phyloP scores from a whole-genome alignment of 257 asterid species.

The Gentiana dahurica region DNA sequence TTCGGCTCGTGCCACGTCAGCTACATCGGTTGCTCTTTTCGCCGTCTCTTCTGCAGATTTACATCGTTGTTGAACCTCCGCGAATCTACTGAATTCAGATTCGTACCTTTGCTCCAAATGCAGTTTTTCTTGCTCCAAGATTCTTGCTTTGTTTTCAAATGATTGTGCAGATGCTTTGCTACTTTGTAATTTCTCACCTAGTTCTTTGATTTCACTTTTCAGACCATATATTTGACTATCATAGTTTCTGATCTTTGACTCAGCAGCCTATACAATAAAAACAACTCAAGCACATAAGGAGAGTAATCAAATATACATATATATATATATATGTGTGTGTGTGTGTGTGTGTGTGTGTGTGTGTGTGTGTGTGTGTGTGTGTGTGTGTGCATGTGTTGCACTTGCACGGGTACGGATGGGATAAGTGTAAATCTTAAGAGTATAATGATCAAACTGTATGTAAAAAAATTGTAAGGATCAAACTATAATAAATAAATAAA shows the following conservation, averaged over 20 bases:
- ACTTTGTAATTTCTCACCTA: constrained; percentile 50
- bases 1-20: constrained; percentile 88
- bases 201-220: constrained; percentile 49
- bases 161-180: constrained; percentile 50
- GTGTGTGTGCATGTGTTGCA: no score
- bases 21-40: constrained; percentile 74
- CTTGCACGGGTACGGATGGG: no score
- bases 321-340: no score
- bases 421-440: no score
- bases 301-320: no score
- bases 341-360: no score
- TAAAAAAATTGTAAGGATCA: no score
- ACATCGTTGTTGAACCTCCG: constrained; percentile 74
- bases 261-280: constrained; percentile 53
- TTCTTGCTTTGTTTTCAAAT: constrained; percentile 66
- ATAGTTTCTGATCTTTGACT: constrained; percentile 65
- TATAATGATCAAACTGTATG: no score
- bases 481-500: no score
- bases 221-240: constrained; percentile 50
- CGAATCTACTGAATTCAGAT: constrained; percentile 58
- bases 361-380: no score
- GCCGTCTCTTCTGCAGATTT: constrained; percentile 78
- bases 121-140: constrained; percentile 69
- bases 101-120: constrained; percentile 76
- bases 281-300: no score